A percentile compares a stretch with the other conserved stretches of the same genome.
phyloP scores from a whole-genome alignment of 202 grass and related monocot genomes.

The Eragrostis tef region DNA sequence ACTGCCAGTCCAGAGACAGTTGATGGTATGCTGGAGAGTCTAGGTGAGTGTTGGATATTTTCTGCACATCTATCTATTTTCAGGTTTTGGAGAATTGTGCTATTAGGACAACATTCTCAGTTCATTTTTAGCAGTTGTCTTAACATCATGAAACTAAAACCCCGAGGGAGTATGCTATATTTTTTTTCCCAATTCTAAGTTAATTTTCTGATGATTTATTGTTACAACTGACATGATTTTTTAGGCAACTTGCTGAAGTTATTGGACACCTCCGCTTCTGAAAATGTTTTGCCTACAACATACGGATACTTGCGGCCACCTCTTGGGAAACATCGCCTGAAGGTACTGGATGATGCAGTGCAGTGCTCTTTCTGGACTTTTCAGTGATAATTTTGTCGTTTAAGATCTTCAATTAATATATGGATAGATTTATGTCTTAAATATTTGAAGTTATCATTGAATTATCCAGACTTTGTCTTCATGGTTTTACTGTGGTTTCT shows the following conservation, averaged over 20 bases:
- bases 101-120: too few relatives aligned
- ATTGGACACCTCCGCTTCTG: constrained; percentile 67
- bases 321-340: constrained; percentile 86
- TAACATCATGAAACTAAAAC: too few relatives aligned
- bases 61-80: not conserved
- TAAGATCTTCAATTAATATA: constrained; percentile 16
- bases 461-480: not conserved
- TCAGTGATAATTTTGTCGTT: not conserved
- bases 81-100: constrained; percentile 3
- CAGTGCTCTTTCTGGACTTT: constrained; percentile 19
- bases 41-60: constrained; percentile 66
- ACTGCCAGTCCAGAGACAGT: constrained; percentile 93
- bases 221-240: constrained; percentile 34
- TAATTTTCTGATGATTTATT: constrained; percentile 24
- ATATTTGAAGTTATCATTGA: constrained; percentile 15
- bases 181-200: not conserved
- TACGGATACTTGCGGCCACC: constrained; percentile 81
- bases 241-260: constrained; percentile 86
- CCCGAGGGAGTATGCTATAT: not conserved
- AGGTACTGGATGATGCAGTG: constrained; percentile 58
- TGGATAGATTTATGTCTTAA: constrained; percentile 19
- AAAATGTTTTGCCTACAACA: constrained; percentile 73
- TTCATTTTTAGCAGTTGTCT: too few relatives aligned
- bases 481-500: constrained; percentile 1
- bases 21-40: constrained; percentile 83